A percentile compares a stretch with the other conserved stretches of the same genome.
Conservation (phyloP, 2,329 filamentous ascomycete genomes). For the Fusarium duplospermum region DNA sequence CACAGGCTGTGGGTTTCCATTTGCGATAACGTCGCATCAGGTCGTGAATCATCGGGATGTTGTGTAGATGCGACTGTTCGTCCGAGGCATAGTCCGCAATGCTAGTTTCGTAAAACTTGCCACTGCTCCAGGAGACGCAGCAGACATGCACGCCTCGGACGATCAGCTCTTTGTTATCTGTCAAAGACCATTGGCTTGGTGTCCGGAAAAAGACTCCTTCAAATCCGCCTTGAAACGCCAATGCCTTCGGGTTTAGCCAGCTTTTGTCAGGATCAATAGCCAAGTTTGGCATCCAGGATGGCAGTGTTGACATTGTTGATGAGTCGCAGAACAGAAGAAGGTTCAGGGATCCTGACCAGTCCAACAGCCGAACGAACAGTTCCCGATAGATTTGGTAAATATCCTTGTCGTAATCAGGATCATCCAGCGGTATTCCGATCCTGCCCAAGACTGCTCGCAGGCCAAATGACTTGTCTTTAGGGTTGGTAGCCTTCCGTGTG, state of each 20-base stretch:
- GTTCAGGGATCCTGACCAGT: background rate
- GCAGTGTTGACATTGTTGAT: background rate
- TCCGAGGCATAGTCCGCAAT: background rate
- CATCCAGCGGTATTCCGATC: background rate
- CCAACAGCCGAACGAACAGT: background rate
- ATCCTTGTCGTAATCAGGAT: background rate
- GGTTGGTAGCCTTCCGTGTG: background rate
- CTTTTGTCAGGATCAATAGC: background rate
- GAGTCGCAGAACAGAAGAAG: background rate
- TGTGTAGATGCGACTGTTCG: background rate
- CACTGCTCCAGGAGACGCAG: background rate
- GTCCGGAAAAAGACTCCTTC: background rate
- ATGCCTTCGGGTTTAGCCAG: background rate
- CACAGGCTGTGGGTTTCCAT: background rate
- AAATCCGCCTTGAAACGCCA: background rate
- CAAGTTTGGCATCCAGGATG: background rate
- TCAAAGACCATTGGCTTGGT: background rate
- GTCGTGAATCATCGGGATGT: background rate
- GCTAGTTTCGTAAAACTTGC: background rate
- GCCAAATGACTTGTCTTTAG: background rate
- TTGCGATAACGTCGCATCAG: background rate
- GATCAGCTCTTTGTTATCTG: background rate
- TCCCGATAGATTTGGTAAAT: background rate
- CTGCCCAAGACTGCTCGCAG: background rate
- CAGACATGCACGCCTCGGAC: background rate